phyloP scores from a whole-genome alignment of 352 stramenopile species.

The Pythium plurisporium region DNA sequence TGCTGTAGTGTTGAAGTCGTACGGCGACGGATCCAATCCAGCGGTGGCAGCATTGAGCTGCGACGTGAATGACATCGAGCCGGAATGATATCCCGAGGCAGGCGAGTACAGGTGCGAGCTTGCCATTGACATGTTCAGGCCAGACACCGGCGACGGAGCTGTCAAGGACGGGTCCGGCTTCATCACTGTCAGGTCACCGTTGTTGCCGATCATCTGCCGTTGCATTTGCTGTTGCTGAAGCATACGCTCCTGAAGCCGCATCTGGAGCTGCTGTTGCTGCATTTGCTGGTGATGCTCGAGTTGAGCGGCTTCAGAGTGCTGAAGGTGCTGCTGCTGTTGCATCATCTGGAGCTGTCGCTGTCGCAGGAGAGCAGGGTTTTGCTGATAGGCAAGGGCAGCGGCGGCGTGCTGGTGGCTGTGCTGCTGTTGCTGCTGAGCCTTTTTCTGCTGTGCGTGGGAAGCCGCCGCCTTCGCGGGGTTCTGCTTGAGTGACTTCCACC shows the following conservation, averaged over 20 bases:
- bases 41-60: slow-evolving; percentile 13
- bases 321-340: slow-evolving; percentile 69
- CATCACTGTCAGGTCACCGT: slow-evolving; percentile 14
- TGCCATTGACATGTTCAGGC: slow-evolving; percentile 21
- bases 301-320: slow-evolving; percentile 57
- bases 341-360: slow-evolving; percentile 65
- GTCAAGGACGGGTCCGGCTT: slow-evolving; percentile 24
- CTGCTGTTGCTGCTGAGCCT: slow-evolving; percentile 64
- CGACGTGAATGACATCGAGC: slow-evolving; percentile 21
- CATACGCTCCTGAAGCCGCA: slow-evolving; percentile 29
- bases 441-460: slow-evolving; percentile 73
- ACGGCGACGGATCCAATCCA: slow-evolving; percentile 14
- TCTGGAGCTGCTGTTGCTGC: slow-evolving; percentile 56
- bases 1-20: slow-evolving; percentile 23
- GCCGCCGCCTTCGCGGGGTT: slow-evolving; percentile 76
- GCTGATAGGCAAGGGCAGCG: slow-evolving; percentile 39
- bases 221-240: slow-evolving; percentile 27
- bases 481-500: slow-evolving; percentile 88
- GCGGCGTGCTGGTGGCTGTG: slow-evolving; percentile 41
- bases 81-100: background rate
- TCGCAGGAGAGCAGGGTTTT: slow-evolving; percentile 58
- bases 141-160: slow-evolving; percentile 13
- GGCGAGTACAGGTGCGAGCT: slow-evolving; percentile 24
- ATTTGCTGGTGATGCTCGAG: slow-evolving; percentile 69
- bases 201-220: slow-evolving; percentile 7